Conservation (phyloP, 805 yeast species). For the Ogataea thermomethanolica region DNA sequence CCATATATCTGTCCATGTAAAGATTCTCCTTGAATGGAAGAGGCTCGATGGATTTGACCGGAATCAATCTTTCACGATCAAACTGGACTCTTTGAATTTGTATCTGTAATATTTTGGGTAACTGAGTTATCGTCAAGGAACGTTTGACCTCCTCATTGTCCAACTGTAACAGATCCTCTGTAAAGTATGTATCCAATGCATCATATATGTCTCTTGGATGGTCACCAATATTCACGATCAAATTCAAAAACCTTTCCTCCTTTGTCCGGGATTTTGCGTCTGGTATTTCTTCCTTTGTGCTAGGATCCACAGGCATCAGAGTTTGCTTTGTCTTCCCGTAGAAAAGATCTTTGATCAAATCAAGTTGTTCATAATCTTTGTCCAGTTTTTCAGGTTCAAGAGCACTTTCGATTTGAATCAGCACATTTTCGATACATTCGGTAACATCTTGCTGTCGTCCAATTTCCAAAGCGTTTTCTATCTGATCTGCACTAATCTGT, state of each 20-base stretch:
- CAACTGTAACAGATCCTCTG: conserved; percentile 64
- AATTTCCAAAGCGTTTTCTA: conserved; percentile 70
- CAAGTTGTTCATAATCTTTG: conserved; percentile 76
- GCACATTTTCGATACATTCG: conserved; percentile 92
- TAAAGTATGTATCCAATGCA: conserved; percentile 81
- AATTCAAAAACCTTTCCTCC: conserved; percentile 72
- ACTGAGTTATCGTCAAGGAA: conserved; percentile 61
- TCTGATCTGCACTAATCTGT: conserved; percentile 54
- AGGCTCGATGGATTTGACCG: conserved; percentile 80
- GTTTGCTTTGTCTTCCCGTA: conserved; percentile 84
- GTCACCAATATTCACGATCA: conserved; percentile 82
- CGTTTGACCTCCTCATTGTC: conserved; percentile 74
- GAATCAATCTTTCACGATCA: conserved; percentile 67
- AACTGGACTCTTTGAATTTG: conserved; percentile 94
- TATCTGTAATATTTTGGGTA: conserved; percentile 83
- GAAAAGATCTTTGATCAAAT: conserved; percentile 73
- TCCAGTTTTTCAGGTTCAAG: conserved; percentile 64
- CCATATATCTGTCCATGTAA: conserved; percentile 85
- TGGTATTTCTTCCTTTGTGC: conserved; percentile 29
- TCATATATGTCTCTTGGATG: conserved; percentile 88
- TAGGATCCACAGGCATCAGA: conserved; percentile 47
- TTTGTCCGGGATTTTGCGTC: conserved; percentile 41
- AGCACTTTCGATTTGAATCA: conserved; percentile 88
- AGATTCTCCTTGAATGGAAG: conserved; percentile 74
- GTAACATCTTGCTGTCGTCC: conserved; percentile 98